Conservation (phyloP, 257 asterid species). For the Solanum virginianum region DNA sequence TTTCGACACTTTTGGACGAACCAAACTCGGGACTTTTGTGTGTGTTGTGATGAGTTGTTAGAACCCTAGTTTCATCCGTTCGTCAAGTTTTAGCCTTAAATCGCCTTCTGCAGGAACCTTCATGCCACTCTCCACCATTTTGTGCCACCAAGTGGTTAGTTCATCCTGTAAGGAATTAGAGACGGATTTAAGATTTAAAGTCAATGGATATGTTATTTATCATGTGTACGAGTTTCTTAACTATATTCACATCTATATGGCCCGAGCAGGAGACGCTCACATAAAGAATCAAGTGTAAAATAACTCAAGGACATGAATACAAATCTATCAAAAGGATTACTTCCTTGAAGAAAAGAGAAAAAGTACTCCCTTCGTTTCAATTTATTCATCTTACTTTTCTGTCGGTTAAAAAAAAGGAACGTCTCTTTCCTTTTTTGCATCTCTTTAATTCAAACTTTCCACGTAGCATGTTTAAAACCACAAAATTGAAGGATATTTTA, state of each 20-base stretch:
- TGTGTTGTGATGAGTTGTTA: constrained; percentile 5
- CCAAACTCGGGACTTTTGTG: neutral
- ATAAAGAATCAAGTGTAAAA: neutral
- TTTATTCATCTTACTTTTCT: neutral
- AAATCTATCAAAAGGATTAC: neutral
- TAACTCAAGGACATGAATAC: neutral
- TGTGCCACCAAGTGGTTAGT: constrained; percentile 68
- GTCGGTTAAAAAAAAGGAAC: too few relatives aligned
- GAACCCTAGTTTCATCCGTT: constrained; percentile 33
- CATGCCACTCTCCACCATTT: constrained; percentile 38
- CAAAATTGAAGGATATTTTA: too few relatives aligned
- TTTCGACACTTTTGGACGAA: neutral
- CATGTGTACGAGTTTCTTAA: neutral
- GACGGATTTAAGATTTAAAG: neutral
- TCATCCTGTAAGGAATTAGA: constrained; percentile 45
- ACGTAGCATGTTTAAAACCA: too few relatives aligned
- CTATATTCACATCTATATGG: neutral
- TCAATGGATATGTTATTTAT: neutral
- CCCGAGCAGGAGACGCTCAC: neutral
- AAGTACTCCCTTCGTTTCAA: neutral
- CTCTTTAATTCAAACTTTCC: too few relatives aligned
- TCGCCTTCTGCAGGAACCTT: constrained; percentile 48
- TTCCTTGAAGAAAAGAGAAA: neutral
- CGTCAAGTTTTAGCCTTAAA: constrained; percentile 31
- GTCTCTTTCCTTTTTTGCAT: too few relatives aligned